Conservation (phyloP, 371 early-diverging fungal species). For the Amoeboaphelidium protococcarum region DNA sequence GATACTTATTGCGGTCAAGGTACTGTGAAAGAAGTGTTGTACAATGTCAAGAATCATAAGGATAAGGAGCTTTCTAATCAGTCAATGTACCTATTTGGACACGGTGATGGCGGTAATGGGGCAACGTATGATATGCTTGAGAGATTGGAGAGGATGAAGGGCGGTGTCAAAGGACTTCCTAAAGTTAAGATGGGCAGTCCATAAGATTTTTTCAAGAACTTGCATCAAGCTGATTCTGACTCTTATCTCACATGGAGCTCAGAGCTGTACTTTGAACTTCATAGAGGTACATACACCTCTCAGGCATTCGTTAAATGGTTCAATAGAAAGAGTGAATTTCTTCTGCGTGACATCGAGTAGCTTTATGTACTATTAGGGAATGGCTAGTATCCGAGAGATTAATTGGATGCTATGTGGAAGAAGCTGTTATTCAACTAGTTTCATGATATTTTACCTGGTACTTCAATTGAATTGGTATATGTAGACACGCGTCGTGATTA, state of each 20-base stretch:
- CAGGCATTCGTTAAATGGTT: constrained; percentile 56
- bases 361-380: constrained; percentile 7
- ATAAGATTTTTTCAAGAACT: constrained; percentile 40
- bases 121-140: constrained; percentile 43
- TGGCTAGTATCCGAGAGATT: constrained; percentile 34
- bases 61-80: constrained; percentile 54
- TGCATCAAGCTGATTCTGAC: no score
- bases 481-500: constrained; percentile 42
- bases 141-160: constrained; percentile 37
- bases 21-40: constrained; percentile 22
- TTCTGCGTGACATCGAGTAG: constrained; percentile 59
- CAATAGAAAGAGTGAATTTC: constrained; percentile 56
- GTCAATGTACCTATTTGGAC: constrained; percentile 60
- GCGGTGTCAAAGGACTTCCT: constrained; percentile 43
- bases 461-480: constrained; percentile 65
- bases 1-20: constrained; percentile 45
- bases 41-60: constrained; percentile 43
- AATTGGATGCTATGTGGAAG: constrained; percentile 64
- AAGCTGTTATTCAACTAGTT: constrained; percentile 77
- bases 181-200: constrained; percentile 27
- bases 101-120: constrained; percentile 80
- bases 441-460: constrained; percentile 85
- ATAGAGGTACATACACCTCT: constrained; percentile 86
- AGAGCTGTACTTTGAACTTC: constrained; percentile 57
- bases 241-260: constrained; percentile 1